phyloP scores from a whole-genome alignment of 176 grass and related monocot species.

The Pontederia paniculata region DNA sequence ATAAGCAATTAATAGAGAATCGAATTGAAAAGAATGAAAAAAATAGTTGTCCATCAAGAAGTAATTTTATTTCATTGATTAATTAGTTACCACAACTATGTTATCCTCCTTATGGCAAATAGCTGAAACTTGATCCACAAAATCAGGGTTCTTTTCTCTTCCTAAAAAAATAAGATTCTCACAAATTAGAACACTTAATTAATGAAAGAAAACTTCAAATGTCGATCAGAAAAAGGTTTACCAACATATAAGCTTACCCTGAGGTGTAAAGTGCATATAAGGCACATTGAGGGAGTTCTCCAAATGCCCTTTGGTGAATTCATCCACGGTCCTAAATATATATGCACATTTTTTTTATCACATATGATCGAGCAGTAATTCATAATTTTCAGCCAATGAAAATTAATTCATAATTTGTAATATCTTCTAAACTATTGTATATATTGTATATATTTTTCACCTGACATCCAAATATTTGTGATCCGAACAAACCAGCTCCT shows the following conservation, averaged over 20 bases:
- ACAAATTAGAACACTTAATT: neutral
- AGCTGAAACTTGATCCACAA: slow-evolving; percentile 42
- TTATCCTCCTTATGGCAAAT: slow-evolving; percentile 41
- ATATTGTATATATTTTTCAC: slow-evolving; percentile 2
- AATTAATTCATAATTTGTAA: no score
- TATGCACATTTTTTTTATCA: neutral
- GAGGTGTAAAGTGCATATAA: slow-evolving; percentile 48
- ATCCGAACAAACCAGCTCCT: slow-evolving; percentile 29
- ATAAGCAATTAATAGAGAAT: neutral
- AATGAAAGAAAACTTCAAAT: neutral
- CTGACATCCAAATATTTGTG: slow-evolving; percentile 61
- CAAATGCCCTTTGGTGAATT: slow-evolving; percentile 46
- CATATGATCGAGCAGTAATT: neutral
- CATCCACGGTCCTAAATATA: slow-evolving; percentile 45
- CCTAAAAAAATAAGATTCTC: slow-evolving; percentile 21
- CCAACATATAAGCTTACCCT: slow-evolving; percentile 24
- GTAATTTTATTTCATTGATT: no score
- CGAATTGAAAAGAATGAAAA: neutral
- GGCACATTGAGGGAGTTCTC: slow-evolving; percentile 42
- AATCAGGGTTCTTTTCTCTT: slow-evolving; percentile 48
- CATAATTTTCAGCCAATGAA: neutral
- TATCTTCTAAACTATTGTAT: no score
- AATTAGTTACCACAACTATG: slow-evolving; percentile 42
- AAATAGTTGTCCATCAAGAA: neutral
- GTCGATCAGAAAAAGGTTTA: neutral